These are phyloP conservation scores for Saksenaea oblongispora DNA, from an alignment of 371 early-diverging fungal genomes.

Conservation along the genomic window DNA sequence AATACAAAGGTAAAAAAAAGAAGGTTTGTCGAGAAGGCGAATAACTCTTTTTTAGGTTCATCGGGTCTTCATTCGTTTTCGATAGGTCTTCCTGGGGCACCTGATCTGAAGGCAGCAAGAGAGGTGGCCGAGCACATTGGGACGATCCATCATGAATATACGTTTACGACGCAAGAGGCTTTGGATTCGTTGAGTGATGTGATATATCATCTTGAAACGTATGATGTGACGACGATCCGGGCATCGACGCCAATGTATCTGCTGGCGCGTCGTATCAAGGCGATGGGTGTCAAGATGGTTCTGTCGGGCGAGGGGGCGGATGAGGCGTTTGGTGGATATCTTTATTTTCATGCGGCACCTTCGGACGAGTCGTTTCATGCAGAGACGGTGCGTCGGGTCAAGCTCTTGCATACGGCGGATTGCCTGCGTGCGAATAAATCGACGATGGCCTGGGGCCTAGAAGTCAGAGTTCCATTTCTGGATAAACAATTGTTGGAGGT, in stretches of 20 bases:
- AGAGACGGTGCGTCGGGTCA: conserved; percentile 88
- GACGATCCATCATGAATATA: conserved; percentile 94
- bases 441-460: conserved; percentile 98
- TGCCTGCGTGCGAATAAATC: conserved; percentile 97
- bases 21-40: neutral
- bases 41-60: neutral
- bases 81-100: conserved; percentile 92
- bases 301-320: conserved; percentile 95
- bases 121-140: conserved; percentile 86
- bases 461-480: conserved; percentile 96
- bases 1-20: conserved; percentile 20
- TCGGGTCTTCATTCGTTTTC: conserved; percentile 93
- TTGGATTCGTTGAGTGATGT: conserved; percentile 94
- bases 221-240: conserved; percentile 98
- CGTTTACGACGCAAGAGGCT: conserved; percentile 94
- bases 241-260: conserved; percentile 98
- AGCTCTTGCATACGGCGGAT: conserved; percentile 94
- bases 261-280: conserved; percentile 93
- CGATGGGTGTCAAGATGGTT: conserved; percentile 98
- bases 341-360: conserved; percentile 97
- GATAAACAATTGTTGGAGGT: conserved; percentile 88
- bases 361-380: conserved; percentile 76
- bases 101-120: conserved; percentile 90
- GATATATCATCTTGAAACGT: conserved; percentile 95
- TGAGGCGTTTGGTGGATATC: conserved; percentile 96